phyloP scores from a whole-genome alignment of 2,329 filamentous ascomycete genomes.

The Sporothrix inflata region DNA sequence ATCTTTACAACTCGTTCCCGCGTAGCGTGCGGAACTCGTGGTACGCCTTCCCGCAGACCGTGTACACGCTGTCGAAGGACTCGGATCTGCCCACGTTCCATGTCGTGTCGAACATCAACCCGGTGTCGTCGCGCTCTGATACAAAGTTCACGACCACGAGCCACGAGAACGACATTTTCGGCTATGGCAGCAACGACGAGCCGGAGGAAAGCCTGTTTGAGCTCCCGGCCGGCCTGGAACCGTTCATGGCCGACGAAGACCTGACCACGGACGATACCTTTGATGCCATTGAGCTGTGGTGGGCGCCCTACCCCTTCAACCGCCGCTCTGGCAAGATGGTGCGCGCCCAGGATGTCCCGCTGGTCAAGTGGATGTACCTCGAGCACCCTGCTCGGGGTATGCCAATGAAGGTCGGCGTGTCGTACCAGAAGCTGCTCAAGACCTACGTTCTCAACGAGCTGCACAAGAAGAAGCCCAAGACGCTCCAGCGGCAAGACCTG shows the following conservation, averaged over 20 bases:
- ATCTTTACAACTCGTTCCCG: slow-evolving; percentile 93
- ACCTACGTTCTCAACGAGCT: slow-evolving; percentile 95
- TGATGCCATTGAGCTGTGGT: slow-evolving; percentile 92
- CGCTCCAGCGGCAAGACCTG: slow-evolving; percentile 91
- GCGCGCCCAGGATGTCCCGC: slow-evolving; percentile 90
- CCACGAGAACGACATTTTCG: slow-evolving; percentile 94
- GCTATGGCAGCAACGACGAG: slow-evolving; percentile 72
- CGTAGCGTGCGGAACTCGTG: slow-evolving; percentile 90
- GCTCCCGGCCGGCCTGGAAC: slow-evolving; percentile 76
- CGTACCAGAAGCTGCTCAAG: slow-evolving; percentile 97
- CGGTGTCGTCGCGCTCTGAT: slow-evolving; percentile 95
- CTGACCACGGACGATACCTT: slow-evolving; percentile 88
- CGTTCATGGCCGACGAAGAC: slow-evolving; percentile 88
- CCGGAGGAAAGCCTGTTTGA: slow-evolving; percentile 82
- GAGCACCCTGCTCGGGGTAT: slow-evolving; percentile 88
- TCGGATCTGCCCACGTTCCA: slow-evolving; percentile 92
- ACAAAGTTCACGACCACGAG: slow-evolving; percentile 91
- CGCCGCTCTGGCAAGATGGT: slow-evolving; percentile 94
- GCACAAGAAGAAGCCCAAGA: slow-evolving; percentile 94
- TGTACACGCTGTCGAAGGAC: slow-evolving; percentile 87
- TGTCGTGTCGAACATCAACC: slow-evolving; percentile 97
- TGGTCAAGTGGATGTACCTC: slow-evolving; percentile 98
- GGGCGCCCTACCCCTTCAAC: slow-evolving; percentile 96
- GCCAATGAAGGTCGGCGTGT: slow-evolving; percentile 95
- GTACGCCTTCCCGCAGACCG: slow-evolving; percentile 91